Base-by-base conservation (phyloP, 2,329 filamentous ascomycete species). In the Fusarium duplospermum region DNA sequence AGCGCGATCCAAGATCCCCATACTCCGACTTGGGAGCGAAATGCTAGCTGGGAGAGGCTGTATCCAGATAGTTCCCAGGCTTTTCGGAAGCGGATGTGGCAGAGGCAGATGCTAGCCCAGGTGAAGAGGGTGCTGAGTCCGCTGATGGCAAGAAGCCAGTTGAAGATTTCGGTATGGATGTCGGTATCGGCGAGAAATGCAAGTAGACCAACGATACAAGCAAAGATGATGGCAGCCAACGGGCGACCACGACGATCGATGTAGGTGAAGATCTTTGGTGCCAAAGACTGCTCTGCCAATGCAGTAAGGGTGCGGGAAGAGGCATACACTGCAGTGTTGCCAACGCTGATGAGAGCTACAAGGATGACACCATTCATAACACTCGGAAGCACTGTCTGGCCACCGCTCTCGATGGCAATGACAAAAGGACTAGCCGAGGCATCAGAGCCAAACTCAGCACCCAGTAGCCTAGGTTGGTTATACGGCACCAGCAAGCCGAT, bases 311-410 rank as follows among this genome's bases (percentile, higher is more conserved):
- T 74, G 74, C 96, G 92, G 3, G 94, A 96, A 18, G 94, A 95
- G 35, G 94, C 95, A 79, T 97, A 98, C 69, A 98, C 92, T 71
- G 94, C 92, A 5, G 94, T 95, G 82, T 98, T 98, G 63, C 95
- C 94, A 66, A 98, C 95, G 1, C 94, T 96, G 22, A 98, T 86
- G 22, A 98, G 93, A n/a, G 95, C 93, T 71, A 98, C 90, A 77
- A 98, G 91, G 81, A 98, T 97, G 69, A 98, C 94, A n/a, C 90
- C 91, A 82, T 98, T 98, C 93, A 98, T 96, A 56, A 98, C 89
- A 1, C 93, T 95, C 1, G 94, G 94, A 6, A 98, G 88, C 2
- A 92, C 90, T 35, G 89, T 84, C 76, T 98, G 96, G 16, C 94
- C 92, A 4, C 94, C 94, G 71, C 94, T 93, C 74, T 93, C 87